phyloP scores from a whole-genome alignment of 2,329 filamentous ascomycete genomes.

The Ophiosphaerella herpotricha region DNA sequence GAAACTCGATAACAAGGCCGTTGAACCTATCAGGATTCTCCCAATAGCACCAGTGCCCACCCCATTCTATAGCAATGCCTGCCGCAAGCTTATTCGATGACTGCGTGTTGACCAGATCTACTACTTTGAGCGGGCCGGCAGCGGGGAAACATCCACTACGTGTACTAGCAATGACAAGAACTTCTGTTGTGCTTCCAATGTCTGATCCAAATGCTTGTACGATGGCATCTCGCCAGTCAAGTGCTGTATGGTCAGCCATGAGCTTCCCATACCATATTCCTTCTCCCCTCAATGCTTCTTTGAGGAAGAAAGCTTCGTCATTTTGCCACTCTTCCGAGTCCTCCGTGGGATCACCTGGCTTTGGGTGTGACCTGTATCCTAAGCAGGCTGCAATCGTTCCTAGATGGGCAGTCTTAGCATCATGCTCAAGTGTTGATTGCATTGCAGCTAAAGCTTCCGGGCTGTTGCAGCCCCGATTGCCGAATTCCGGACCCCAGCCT shows the following conservation, averaged over 20 bases:
- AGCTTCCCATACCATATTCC: constrained; percentile 36
- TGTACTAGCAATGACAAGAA: constrained; percentile 31
- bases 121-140: constrained; percentile 28
- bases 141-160: constrained; percentile 37
- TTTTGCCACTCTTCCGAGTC: constrained; percentile 19
- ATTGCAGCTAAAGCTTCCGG: constrained; percentile 15
- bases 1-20: constrained; percentile 20
- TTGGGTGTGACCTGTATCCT: constrained; percentile 26
- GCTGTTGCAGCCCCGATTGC: constrained; percentile 28
- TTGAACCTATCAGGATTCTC: constrained; percentile 34
- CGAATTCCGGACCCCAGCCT: constrained; percentile 29
- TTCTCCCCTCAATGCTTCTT: constrained; percentile 28
- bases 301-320: constrained; percentile 31
- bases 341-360: constrained; percentile 13
- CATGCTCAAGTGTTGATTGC: constrained; percentile 15
- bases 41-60: constrained; percentile 42
- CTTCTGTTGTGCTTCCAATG: constrained; percentile 18
- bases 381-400: constrained; percentile 32
- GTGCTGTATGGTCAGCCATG: constrained; percentile 35
- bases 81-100: constrained; percentile 11
- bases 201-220: constrained; percentile 20
- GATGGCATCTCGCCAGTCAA: constrained; percentile 32
- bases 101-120: constrained; percentile 21
- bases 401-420: constrained; percentile 19
- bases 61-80: constrained; percentile 27